phyloP scores from a whole-genome alignment of 2,329 filamentous ascomycete species.

The Botrytis fabae region DNA sequence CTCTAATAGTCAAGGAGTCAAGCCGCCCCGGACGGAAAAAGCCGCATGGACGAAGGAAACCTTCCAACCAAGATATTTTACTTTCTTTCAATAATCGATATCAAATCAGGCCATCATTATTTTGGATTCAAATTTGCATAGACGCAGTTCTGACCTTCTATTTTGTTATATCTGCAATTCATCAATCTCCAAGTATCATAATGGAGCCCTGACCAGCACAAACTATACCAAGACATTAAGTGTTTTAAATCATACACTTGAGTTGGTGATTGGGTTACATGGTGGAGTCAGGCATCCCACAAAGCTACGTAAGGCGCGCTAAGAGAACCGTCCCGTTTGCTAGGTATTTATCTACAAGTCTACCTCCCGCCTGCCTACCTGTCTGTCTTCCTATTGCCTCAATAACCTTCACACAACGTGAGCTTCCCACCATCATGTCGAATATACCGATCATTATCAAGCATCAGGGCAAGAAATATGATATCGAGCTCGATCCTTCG shows the following conservation, averaged over 20 bases:
- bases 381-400: neutral
- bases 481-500: constrained; percentile 84
- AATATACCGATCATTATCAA: constrained; percentile 76
- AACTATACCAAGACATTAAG: neutral
- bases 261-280: neutral
- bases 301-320: constrained; percentile 28
- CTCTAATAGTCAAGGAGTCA: constrained; percentile 27
- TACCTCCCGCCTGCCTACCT: neutral
- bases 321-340: constrained; percentile 19
- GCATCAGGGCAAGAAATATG: constrained; percentile 92
- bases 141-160: rapidly evolving
- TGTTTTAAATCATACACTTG: neutral
- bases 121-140: neutral
- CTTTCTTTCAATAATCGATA: neutral
- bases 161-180: rapidly evolving
- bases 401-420: neutral
- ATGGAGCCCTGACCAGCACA: neutral
- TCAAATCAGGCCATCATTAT: neutral
- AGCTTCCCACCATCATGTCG: constrained; percentile 38
- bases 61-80: neutral
- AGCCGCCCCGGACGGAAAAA: constrained; percentile 25
- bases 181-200: neutral
- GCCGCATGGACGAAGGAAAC: neutral
- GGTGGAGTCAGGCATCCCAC: constrained; percentile 31
- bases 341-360: constrained; percentile 22